Conservation (phyloP, 768 basidiomycete genomes). For the Clitopilus passeckerianus region DNA sequence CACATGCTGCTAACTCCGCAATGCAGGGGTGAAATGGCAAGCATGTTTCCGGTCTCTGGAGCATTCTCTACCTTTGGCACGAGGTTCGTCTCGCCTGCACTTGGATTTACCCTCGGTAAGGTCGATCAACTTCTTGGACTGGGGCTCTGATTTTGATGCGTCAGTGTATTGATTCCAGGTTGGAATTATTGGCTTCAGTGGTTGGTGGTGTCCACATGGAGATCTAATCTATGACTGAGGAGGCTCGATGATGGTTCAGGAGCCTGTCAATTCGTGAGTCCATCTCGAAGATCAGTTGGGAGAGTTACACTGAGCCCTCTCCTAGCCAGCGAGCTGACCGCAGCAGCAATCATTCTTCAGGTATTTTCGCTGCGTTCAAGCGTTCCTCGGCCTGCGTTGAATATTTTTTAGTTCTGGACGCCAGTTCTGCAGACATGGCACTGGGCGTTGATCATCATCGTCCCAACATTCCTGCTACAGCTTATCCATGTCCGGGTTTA, state of each 20-base stretch:
- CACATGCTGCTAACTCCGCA: background rate
- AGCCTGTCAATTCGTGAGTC: constrained; percentile 20
- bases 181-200: constrained; percentile 58
- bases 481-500: constrained; percentile 55
- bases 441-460: constrained; percentile 52
- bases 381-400: background rate
- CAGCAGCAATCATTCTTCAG: constrained; percentile 49
- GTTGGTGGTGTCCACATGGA: constrained; percentile 22
- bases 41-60: constrained; percentile 58
- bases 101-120: constrained; percentile 54
- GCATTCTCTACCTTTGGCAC: constrained; percentile 55
- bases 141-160: background rate
- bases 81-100: constrained; percentile 54
- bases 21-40: constrained; percentile 58
- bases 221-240: background rate
- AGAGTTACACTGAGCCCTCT: background rate
- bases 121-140: background rate
- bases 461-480: constrained; percentile 46
- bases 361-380: constrained; percentile 15
- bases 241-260: constrained; percentile 7
- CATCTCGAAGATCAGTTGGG: background rate
- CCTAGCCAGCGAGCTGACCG: constrained; percentile 53
- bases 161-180: constrained; percentile 26
- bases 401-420: constrained; percentile 33
- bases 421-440: constrained; percentile 45